A percentile compares a stretch with the other conserved stretches of the same genome.
These are phyloP conservation scores for Bipolaris cookei DNA, from an alignment of 2,329 filamentous ascomycete species.

Conservation along the genomic window DNA sequence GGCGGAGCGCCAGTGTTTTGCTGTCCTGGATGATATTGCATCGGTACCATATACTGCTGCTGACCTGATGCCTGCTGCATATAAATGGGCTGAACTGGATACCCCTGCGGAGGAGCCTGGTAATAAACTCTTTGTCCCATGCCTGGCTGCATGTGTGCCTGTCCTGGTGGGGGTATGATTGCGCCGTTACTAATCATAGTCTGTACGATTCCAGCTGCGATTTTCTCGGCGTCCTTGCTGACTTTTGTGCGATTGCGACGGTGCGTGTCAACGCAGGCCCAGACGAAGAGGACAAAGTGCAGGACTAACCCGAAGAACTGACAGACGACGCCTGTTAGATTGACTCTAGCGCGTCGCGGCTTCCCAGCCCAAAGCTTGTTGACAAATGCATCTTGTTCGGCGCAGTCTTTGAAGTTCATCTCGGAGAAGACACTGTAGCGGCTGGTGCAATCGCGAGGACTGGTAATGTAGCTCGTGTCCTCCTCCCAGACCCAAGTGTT, in stretches of 20 bases:
- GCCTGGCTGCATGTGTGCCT: conserved; percentile 21
- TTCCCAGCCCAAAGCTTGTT: conserved; percentile 39
- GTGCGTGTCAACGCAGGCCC: conserved; percentile 49
- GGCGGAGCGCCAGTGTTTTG: background rate
- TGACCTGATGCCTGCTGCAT: conserved; percentile 13
- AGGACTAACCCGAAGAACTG: conserved; percentile 40
- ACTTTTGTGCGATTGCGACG: conserved; percentile 29
- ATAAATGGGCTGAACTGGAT: conserved; percentile 19
- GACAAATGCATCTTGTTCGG: conserved; percentile 39
- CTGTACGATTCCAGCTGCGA: conserved; percentile 43
- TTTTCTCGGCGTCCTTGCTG: conserved; percentile 41
- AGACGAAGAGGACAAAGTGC: conserved; percentile 47
- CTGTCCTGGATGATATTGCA: conserved; percentile 6
- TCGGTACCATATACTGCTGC: conserved; percentile 10
- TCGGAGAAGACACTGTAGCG: conserved; percentile 2
- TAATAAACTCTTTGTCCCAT: conserved; percentile 20
- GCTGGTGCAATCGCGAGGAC: conserved; percentile 25
- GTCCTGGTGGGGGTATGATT: conserved; percentile 33
- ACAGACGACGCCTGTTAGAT: conserved; percentile 36
- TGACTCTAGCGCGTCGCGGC: conserved; percentile 26
- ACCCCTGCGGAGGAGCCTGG: conserved; percentile 22
- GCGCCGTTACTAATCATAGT: conserved; percentile 43
- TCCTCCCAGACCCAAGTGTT: conserved; percentile 42
- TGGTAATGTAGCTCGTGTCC: conserved; percentile 16
- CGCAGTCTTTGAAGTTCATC: conserved; percentile 31